These are phyloP conservation scores for Trichoderma sp. DNA, from an alignment of 2,329 filamentous ascomycete genomes.

Conservation along the genomic window DNA sequence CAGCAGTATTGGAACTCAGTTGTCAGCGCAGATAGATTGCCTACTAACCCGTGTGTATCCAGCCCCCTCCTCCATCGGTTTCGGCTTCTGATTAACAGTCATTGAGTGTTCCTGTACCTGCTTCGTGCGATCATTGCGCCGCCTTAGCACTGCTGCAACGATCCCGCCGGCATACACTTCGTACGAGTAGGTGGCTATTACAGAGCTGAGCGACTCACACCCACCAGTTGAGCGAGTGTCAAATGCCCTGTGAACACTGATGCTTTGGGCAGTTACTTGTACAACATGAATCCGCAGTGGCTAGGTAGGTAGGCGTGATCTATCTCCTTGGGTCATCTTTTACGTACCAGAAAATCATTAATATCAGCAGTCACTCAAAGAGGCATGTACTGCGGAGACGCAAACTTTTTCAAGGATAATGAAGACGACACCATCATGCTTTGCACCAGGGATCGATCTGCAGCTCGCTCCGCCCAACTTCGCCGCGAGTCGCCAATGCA, in stretches of 20 bases:
- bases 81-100: conserved; percentile 10
- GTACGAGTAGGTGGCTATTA: not conserved
- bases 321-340: not conserved
- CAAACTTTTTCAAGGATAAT: not conserved
- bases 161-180: not conserved
- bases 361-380: not conserved
- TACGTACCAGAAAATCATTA: not conserved
- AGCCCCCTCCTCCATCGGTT: conserved; percentile 7
- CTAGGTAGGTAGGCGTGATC: not conserved
- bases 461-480: not conserved
- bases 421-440: conserved; percentile 11
- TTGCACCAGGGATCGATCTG: conserved; percentile 2
- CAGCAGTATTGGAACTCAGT: not conserved
- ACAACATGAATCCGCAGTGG: not conserved
- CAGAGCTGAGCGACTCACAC: not conserved
- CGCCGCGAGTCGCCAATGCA: conserved; percentile 4
- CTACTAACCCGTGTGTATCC: conserved; percentile 19
- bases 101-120: conserved; percentile 1
- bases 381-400: not conserved
- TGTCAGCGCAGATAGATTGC: conserved; percentile 22
- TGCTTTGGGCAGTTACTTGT: not conserved
- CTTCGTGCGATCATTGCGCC: conserved; percentile 20
- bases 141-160: conserved; percentile 2
- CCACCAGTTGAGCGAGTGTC: not conserved
- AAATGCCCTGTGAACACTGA: not conserved